Conservation (phyloP, 192 early-diverging fungal genomes). For the Diversispora eburnea region DNA sequence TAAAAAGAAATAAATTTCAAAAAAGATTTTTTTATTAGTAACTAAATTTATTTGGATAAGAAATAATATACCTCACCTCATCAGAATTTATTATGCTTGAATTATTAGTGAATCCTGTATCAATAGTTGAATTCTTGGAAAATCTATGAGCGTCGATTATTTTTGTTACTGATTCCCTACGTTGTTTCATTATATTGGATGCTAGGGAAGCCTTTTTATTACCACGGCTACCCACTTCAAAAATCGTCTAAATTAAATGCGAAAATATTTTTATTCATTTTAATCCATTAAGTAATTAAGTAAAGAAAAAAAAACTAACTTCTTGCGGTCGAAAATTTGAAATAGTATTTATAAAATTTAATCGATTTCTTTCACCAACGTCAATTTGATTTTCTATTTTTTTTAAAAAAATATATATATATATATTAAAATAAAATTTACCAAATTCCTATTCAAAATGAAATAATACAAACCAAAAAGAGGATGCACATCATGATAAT, state of each 20-base stretch:
- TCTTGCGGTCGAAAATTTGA: slow-evolving; percentile 82
- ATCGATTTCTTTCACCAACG: slow-evolving; percentile 57
- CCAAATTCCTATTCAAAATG: neutral
- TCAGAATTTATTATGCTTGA: no score
- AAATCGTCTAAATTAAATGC: slow-evolving; percentile 67
- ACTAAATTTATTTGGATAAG: no score
- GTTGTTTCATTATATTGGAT: slow-evolving; percentile 64
- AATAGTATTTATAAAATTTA: slow-evolving; percentile 68
- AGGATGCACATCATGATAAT: slow-evolving; percentile 71
- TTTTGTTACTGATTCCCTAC: slow-evolving; percentile 42
- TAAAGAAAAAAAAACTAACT: slow-evolving; percentile 22
- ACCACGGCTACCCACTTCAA: slow-evolving; percentile 89
- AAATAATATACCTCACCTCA: no score
- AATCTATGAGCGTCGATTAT: no score
- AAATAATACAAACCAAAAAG: slow-evolving; percentile 55
- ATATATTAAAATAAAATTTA: slow-evolving; percentile 10
- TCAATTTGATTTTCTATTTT: slow-evolving; percentile 45
- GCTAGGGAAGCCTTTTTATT: slow-evolving; percentile 63
- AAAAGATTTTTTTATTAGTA: no score
- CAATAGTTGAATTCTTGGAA: slow-evolving; percentile 25
- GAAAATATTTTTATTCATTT: neutral
- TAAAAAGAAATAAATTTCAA: no score
- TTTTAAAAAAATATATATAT: no score
- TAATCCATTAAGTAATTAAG: neutral
- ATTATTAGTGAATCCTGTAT: neutral